A percentile compares a stretch with the other conserved stretches of the same genome.
Evolutionary conservation across 805 yeast species (phyloP).

Genomic region (Blastobotrys mokoenaii): DNA sequence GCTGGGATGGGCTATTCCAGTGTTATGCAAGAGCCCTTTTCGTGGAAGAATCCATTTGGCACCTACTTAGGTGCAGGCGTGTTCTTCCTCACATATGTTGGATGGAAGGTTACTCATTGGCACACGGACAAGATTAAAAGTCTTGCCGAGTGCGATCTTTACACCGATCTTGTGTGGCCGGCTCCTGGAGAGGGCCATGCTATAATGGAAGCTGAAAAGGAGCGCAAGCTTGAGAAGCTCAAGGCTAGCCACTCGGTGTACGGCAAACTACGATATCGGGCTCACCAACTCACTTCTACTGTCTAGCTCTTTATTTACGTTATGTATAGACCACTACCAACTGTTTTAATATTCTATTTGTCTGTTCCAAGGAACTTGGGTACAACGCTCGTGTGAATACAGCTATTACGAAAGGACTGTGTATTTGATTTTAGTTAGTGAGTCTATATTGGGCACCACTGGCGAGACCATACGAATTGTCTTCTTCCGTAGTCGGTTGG

Average conservation of each 20-base stretch:
- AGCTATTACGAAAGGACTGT: too few species aligned
- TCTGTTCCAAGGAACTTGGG: too few species aligned
- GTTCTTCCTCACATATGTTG: conserved; percentile 35
- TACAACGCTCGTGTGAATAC: too few species aligned
- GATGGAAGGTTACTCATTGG: conserved; percentile 25
- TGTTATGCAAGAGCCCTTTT: conserved; percentile 18
- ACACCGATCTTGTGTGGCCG: conserved; percentile 22
- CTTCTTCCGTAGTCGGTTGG: too few species aligned
- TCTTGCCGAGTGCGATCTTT: conserved; percentile 15
- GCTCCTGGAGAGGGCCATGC: conserved; percentile 21
- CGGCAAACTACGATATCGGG: conserved; percentile 7
- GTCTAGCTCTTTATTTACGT: background rate
- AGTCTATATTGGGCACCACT: too few species aligned
- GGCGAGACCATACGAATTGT: too few species aligned
- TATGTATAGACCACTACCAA: too few species aligned
- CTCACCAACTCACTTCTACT: conserved; percentile 2
- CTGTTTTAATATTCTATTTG: too few species aligned
- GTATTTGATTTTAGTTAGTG: too few species aligned
- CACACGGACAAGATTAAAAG: conserved; percentile 19
- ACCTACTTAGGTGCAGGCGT: conserved; percentile 39
- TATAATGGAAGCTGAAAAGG: conserved; percentile 15
- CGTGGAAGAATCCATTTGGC: conserved; percentile 37
- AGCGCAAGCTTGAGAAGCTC: conserved; percentile 3
- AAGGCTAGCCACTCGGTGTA: conserved; percentile 1
- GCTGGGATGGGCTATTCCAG: conserved; percentile 32